Evolutionary conservation across 2,329 filamentous ascomycete species (phyloP).

Genomic region (Colletotrichum caudatum): DNA sequence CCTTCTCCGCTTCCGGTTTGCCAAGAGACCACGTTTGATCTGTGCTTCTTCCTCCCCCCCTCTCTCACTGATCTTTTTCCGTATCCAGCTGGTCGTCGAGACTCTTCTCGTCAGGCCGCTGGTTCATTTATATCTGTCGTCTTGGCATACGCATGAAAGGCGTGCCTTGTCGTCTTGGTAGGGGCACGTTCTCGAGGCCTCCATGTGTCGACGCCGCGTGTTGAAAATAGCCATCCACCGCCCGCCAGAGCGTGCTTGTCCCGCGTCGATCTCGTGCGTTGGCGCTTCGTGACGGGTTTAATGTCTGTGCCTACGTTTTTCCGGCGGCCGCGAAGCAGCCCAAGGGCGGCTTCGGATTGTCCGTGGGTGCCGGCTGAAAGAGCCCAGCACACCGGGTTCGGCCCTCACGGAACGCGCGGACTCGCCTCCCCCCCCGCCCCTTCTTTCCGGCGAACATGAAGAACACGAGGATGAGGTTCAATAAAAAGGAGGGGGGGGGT

Average conservation of each 20-base stretch:
- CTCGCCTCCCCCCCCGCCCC: background rate
- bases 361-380: background rate
- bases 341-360: background rate
- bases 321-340: background rate
- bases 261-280: background rate
- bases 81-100: background rate
- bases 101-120: background rate
- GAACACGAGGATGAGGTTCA: too few species aligned
- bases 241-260: too few species aligned
- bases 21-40: conserved; percentile 28
- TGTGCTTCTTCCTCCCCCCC: background rate
- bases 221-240: background rate
- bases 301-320: too few species aligned
- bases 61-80: background rate
- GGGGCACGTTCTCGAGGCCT: background rate
- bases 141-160: background rate
- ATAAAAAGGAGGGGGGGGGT: background rate
- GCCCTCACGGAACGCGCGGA: background rate
- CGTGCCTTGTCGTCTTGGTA: conserved; percentile 11
- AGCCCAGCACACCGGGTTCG: background rate
- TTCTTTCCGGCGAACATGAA: background rate
- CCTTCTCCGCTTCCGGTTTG: conserved; percentile 1
- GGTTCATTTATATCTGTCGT: background rate
- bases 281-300: background rate
- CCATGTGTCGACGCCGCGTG: background rate